Conservation (phyloP, 2,329 filamentous ascomycete genomes). For the Diplodia mutila region DNA sequence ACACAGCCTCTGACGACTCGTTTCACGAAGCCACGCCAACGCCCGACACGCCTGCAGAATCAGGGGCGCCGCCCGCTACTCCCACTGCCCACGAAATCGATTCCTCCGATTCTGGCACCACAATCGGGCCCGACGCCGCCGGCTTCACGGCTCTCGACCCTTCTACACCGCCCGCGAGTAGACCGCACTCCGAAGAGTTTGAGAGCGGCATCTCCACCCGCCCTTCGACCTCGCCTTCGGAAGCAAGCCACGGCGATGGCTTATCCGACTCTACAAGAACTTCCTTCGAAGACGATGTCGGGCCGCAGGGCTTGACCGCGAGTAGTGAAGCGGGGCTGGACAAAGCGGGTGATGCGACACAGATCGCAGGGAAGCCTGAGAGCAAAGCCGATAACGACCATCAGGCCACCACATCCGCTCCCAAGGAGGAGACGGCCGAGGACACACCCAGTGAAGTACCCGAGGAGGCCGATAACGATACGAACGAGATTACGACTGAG, state of each 20-base stretch:
- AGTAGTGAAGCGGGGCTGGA: neutral
- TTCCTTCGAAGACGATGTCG: conserved; percentile 41
- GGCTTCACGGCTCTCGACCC: neutral
- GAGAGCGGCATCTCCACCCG: conserved; percentile 35
- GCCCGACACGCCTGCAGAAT: neutral
- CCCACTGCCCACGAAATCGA: conserved; percentile 28
- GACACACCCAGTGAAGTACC: neutral
- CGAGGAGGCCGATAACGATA: neutral
- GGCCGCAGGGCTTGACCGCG: neutral
- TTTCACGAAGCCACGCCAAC: conserved; percentile 11
- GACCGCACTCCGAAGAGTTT: conserved; percentile 17
- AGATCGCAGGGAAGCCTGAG: neutral
- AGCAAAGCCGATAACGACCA: neutral
- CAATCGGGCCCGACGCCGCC: conserved; percentile 34
- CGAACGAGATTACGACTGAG: neutral
- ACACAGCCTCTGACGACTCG: neutral
- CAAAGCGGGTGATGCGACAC: neutral
- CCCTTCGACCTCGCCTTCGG: conserved; percentile 43
- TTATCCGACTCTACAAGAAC: conserved; percentile 41
- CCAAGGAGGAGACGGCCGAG: neutral
- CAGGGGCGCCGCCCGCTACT: conserved; percentile 6
- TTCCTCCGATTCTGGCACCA: conserved; percentile 39
- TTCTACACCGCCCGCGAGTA: neutral
- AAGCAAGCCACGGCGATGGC: conserved; percentile 38
- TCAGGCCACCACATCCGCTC: neutral